These are phyloP conservation scores for Neurospora sp. DNA, from an alignment of 495 filamentous ascomycete species.

Conservation along the genomic window DNA sequence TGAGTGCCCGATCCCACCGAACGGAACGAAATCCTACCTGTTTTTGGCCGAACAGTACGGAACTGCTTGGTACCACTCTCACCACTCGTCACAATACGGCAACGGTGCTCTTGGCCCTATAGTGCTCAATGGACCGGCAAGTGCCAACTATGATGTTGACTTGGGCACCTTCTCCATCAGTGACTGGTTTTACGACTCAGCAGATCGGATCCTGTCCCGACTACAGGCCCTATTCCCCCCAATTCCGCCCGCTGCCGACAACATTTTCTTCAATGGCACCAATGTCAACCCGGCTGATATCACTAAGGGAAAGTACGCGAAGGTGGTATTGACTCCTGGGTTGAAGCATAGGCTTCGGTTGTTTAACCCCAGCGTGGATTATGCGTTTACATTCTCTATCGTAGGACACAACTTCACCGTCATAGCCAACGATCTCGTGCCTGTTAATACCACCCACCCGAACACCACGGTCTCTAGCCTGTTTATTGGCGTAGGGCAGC, in stretches of 20 bases:
- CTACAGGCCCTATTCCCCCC: neutral
- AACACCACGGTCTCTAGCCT: constrained; percentile 29
- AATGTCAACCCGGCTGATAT: constrained; percentile 22
- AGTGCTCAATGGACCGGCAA: constrained; percentile 45
- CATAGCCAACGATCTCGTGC: constrained; percentile 40
- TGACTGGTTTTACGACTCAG: constrained; percentile 33
- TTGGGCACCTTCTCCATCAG: constrained; percentile 32
- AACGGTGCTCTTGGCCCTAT: constrained; percentile 42
- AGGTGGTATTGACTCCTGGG: constrained; percentile 25
- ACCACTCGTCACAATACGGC: constrained; percentile 44
- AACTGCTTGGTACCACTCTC: constrained; percentile 43
- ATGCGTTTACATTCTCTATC: constrained; percentile 36
- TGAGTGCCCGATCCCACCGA: constrained; percentile 39
- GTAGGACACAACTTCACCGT: constrained; percentile 41
- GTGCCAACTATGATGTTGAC: constrained; percentile 42
- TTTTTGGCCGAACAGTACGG: constrained; percentile 44
- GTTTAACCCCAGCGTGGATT: constrained; percentile 43
- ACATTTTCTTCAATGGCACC: constrained; percentile 23
- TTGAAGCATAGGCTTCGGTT: constrained; percentile 41
- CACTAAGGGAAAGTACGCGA: constrained; percentile 19
- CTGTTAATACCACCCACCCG: constrained; percentile 24
- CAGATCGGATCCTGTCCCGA: constrained; percentile 8
- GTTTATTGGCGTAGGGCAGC: constrained; percentile 50
- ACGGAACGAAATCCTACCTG: constrained; percentile 27
- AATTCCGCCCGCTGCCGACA: neutral